phyloP scores from a whole-genome alignment of 768 basidiomycete species.

The Zangia roseola region DNA sequence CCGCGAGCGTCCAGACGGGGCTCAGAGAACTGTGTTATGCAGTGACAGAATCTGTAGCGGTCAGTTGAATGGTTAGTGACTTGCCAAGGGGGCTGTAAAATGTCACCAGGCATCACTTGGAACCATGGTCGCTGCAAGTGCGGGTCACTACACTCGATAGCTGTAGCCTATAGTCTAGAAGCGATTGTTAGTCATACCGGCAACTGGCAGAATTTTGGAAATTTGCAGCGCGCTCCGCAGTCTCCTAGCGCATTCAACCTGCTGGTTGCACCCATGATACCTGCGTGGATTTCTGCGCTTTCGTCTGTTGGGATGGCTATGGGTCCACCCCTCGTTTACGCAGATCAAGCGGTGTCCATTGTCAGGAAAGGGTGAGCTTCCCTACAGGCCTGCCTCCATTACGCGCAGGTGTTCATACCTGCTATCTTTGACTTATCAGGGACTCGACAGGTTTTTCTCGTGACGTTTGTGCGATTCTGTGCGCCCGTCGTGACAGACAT shows the following conservation, averaged over 20 bases:
- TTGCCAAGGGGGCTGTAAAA: neutral
- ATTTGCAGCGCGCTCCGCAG: constrained; percentile 5
- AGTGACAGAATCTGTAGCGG: neutral
- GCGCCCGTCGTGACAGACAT: constrained; percentile 18
- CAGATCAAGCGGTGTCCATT: constrained; percentile 81
- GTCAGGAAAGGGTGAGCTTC: constrained; percentile 62
- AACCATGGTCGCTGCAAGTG: no score
- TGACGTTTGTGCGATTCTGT: constrained; percentile 86
- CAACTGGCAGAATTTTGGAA: neutral
- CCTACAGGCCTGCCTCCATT: constrained; percentile 1
- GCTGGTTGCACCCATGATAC: constrained; percentile 30
- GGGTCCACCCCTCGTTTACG: constrained; percentile 82
- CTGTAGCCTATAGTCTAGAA: no score
- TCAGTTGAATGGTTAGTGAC: neutral
- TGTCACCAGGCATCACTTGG: no score
- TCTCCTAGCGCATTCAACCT: neutral
- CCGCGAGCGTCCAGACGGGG: constrained; percentile 6
- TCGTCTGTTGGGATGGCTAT: constrained; percentile 83
- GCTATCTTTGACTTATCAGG: constrained; percentile 38
- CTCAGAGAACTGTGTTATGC: neutral
- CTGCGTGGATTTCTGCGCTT: constrained; percentile 63
- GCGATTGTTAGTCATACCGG: constrained; percentile 8
- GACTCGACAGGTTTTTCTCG: constrained; percentile 84
- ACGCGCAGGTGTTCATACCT: constrained; percentile 2
- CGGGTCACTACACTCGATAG: no score